Conservation (phyloP, 768 basidiomycete species). For the Russula lepida region DNA sequence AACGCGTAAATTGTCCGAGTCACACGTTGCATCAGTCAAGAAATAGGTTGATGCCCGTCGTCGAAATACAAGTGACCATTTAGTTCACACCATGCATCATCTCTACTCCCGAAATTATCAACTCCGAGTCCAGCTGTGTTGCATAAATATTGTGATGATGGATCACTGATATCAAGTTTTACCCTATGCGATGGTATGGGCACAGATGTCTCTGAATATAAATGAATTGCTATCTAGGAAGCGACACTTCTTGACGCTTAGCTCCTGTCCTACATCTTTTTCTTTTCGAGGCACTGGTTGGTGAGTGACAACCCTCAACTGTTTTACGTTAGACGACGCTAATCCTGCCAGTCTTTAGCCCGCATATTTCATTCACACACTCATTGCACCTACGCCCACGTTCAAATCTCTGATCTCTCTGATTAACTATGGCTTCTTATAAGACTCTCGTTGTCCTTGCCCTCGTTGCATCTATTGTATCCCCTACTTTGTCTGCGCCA, state of each 20-base stretch:
- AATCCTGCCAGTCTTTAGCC: neutral
- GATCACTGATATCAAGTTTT: neutral
- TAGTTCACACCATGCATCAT: neutral
- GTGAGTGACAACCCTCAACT: neutral
- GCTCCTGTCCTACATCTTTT: neutral
- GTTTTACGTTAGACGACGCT: neutral
- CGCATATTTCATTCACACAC: neutral
- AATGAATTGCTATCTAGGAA: neutral
- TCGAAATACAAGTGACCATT: too few species aligned
- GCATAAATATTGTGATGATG: neutral
- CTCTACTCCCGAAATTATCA: neutral
- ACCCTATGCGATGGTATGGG: neutral
- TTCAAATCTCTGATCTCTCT: neutral
- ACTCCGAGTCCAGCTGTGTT: neutral
- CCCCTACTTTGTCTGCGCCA: constrained; percentile 2
- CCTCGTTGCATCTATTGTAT: neutral
- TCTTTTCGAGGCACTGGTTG: constrained; percentile 11
- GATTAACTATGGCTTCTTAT: neutral
- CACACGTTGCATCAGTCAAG: neutral
- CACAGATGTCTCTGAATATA: neutral
- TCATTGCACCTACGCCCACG: neutral
- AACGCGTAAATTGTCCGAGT: too few species aligned
- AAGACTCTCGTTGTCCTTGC: constrained; percentile 1
- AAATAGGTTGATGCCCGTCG: neutral
- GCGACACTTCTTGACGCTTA: neutral